Evolutionary conservation across 306 rosid genomes (phyloP), one percentile per base, ranked within the genome.

Genomic region (Begonia loranthoides): DNA sequence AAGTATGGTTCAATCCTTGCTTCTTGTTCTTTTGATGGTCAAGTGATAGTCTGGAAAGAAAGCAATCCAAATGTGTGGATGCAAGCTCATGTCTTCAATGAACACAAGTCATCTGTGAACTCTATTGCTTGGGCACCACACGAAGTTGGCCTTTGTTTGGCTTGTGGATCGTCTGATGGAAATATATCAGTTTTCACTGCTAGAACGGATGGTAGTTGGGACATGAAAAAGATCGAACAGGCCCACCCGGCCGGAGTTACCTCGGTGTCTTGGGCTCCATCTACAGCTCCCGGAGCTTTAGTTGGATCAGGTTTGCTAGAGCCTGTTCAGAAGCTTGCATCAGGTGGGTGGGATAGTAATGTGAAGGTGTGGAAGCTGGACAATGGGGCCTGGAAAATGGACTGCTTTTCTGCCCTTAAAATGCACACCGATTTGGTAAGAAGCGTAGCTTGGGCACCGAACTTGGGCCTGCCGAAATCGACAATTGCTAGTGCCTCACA

Each of bases 401-500:
- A 89, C 49, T 79, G 89, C 74, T 77, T 80, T 63, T 87, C 87
- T 17, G 89, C 95, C 41, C 87, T 84, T 73, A 77, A 75, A 36
- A 88, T 73, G 95, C 97, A 89, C 58, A 47, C 77, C 0, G 95
- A 89, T 75, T 79, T 88, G 89, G 95, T 84, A 54, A 70, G 89
- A 54, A 93, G 79, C 63, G 95, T 89, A 46, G 89, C 97, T 10
- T 89, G 97, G 97, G 93, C 97, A 3, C 97, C 97, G 40, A 89
- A 84, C 74, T 65, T 89, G 76, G 97, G 97, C 13, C 95, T 89
- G 36, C 87, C 94, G 0, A 89, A 82, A 52, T 89, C 97, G 17
- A 81, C 89, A 1, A 89, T 89, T 52, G 93, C 93, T 9, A 89
- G 95, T 33, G 88, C 83, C 21, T 89, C 97, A 0, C 79, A 89